These are phyloP conservation scores for Naematelia encephala DNA, from an alignment of 768 basidiomycete genomes.

Conservation along the genomic window DNA sequence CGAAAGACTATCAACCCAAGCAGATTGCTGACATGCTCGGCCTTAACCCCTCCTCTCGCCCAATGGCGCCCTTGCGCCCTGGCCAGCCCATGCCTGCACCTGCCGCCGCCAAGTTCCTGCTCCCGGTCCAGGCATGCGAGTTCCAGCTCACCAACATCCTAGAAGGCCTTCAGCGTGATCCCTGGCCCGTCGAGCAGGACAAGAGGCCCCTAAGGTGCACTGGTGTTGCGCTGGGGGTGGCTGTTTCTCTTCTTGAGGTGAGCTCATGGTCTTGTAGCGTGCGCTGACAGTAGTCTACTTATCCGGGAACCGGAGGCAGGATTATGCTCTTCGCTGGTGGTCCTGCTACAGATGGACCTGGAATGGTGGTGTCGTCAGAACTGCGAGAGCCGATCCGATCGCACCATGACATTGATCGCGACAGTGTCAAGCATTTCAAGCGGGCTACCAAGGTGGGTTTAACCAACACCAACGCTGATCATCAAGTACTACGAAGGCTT, in stretches of 20 bases:
- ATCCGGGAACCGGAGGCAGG: conserved; percentile 90
- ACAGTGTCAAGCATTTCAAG: conserved; percentile 95
- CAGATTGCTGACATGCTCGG: conserved; percentile 99
- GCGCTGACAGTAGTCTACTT: conserved; percentile 61
- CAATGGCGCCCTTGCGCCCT: conserved; percentile 39
- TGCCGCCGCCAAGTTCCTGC: conserved; percentile 64
- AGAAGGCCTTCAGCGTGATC: conserved; percentile 80
- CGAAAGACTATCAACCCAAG: conserved; percentile 92
- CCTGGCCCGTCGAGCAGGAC: conserved; percentile 96
- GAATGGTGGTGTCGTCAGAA: conserved; percentile 92
- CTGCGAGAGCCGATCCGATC: conserved; percentile 95
- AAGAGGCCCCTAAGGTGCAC: conserved; percentile 90
- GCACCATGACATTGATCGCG: conserved; percentile 97
- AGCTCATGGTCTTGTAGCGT: conserved; percentile 16
- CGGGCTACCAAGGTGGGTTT: conserved; percentile 89
- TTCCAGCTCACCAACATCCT: conserved; percentile 92
- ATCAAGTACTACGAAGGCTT: conserved; percentile 89
- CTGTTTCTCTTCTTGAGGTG: conserved; percentile 85
- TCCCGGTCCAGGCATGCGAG: conserved; percentile 88
- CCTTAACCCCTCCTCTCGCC: conserved; percentile 59
- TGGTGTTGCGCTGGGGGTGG: conserved; percentile 89
- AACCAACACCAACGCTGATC: too few relatives aligned
- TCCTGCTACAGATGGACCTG: conserved; percentile 92
- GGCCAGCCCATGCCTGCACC: conserved; percentile 50
- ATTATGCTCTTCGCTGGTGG: conserved; percentile 97